Base-by-base conservation (phyloP, 495 filamentous ascomycete species). In the Neurospora tetraspora region DNA sequence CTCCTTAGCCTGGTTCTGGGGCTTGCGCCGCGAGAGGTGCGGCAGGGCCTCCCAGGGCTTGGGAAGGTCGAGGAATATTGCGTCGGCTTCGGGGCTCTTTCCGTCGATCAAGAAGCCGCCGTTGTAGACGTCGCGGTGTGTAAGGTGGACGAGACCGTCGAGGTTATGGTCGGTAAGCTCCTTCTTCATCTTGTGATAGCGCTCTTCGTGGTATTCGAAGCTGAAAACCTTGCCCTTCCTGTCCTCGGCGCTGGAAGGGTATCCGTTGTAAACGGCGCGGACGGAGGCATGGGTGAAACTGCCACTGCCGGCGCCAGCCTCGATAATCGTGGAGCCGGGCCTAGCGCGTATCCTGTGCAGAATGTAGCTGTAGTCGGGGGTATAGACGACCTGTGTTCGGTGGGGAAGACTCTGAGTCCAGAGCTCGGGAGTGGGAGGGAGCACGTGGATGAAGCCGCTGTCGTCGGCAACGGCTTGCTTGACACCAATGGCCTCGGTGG, bases 321-420 rank as follows among this genome's bases (percentile, higher is more conserved):
- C 96, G 69, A 99, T 96, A 12, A 99, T 78, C 11, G 87, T 87
- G 11, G 86, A 88, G 3, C 96, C 96, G 0, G 96, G 94, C 31
- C 92, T 83, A 3, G 90, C 95, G 16, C 93, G 89, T 69, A 99
- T 85, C 68, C 94, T 87, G 78, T 97, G 93, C 31, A 99, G 87
- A 43, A 99, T 91, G 78, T 96, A 99, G 82, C 94, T 97, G 82
- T 97, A 97, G 81, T 99, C 96, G 11, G 96, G 94, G 2, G 93
- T 97, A 78, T 99, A 99, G 74, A 99, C 96, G 69, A 99, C 95
- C 82, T 99, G 96, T 10, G 96, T 99, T 69, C 96, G 88, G 80
- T 99, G 96, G 3, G 94, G 96, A 43, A 99, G 86, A 43, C 91
- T 93, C 36, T 88, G 82, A 0, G 96, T 99, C 96, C 96, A 99